Evolutionary conservation across 129 eudicot genomes (phyloP).

Genomic region (Artemisia argyi): DNA sequence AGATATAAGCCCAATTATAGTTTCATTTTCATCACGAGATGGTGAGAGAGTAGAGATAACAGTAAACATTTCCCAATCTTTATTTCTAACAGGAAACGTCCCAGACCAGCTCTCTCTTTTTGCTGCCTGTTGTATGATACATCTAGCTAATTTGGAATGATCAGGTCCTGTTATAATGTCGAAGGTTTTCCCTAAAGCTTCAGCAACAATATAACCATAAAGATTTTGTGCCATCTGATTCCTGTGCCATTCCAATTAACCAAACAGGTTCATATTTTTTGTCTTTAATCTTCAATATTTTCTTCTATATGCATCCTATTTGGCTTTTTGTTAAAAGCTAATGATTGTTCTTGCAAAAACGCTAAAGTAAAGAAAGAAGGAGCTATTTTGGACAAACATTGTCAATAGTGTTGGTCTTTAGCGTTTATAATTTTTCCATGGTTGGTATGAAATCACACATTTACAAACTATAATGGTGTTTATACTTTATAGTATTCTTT

Average conservation of each 20-base stretch:
- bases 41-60: constrained; percentile 58
- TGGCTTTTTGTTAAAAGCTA: too few relatives aligned
- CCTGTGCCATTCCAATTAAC: constrained; percentile 35
- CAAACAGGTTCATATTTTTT: too few relatives aligned
- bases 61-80: constrained; percentile 47
- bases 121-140: constrained; percentile 36
- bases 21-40: constrained; percentile 51
- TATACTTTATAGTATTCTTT: too few relatives aligned
- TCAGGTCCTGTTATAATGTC: constrained; percentile 42
- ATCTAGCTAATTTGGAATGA: constrained; percentile 32
- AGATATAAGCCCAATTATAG: constrained; percentile 56
- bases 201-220: constrained; percentile 63
- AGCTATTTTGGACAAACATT: too few relatives aligned
- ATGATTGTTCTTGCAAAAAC: too few relatives aligned
- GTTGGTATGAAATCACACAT: too few relatives aligned
- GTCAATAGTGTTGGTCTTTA: too few relatives aligned
- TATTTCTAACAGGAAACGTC: constrained; percentile 57
- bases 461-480: too few relatives aligned
- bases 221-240: constrained; percentile 57
- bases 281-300: too few relatives aligned
- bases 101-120: constrained; percentile 78
- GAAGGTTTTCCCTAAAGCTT: constrained; percentile 58
- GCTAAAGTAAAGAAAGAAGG: too few relatives aligned
- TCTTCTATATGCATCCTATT: too few relatives aligned
- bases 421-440: too few relatives aligned